phyloP scores from a whole-genome alignment of 2,329 filamentous ascomycete genomes.

The Pyricularia sp. region DNA sequence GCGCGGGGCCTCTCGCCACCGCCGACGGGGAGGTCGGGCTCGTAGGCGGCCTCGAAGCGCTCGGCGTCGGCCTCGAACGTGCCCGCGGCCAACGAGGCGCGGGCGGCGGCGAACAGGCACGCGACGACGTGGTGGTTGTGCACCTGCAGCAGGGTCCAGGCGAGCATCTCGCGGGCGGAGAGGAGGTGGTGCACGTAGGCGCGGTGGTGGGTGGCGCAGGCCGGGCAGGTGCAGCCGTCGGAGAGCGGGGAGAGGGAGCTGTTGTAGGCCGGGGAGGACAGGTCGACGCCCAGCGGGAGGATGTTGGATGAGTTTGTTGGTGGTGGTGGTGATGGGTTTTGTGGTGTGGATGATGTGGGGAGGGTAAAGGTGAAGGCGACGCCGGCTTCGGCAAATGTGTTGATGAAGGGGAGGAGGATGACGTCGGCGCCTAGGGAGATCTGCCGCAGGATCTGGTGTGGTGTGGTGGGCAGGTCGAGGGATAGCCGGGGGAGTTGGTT shows the following conservation, averaged over 20 bases:
- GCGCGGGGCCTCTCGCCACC: slow-evolving; percentile 71
- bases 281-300: slow-evolving; percentile 61
- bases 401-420: slow-evolving; percentile 68
- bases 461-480: slow-evolving; percentile 58
- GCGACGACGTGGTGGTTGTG: slow-evolving; percentile 75
- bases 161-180: slow-evolving; percentile 89
- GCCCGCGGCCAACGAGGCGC: slow-evolving; percentile 50
- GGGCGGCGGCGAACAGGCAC: slow-evolving; percentile 63
- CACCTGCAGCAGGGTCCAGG: slow-evolving; percentile 84
- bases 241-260: slow-evolving; percentile 53
- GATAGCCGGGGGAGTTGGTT: slow-evolving; percentile 61
- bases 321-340: neutral
- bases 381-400: slow-evolving; percentile 68
- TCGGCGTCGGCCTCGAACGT: slow-evolving; percentile 48
- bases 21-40: slow-evolving; percentile 59
- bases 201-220: slow-evolving; percentile 73
- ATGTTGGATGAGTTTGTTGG: slow-evolving; percentile 10
- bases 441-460: slow-evolving; percentile 69
- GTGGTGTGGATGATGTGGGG: slow-evolving; percentile 28
- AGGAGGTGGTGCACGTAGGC: slow-evolving; percentile 86
- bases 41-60: slow-evolving; percentile 48
- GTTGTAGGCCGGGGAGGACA: slow-evolving; percentile 60
- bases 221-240: slow-evolving; percentile 65
- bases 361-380: slow-evolving; percentile 77
- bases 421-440: slow-evolving; percentile 71